A percentile compares a stretch with the other conserved stretches of the same genome.
phyloP scores from a whole-genome alignment of 495 filamentous ascomycete genomes.

The Xylaria intraflava region DNA sequence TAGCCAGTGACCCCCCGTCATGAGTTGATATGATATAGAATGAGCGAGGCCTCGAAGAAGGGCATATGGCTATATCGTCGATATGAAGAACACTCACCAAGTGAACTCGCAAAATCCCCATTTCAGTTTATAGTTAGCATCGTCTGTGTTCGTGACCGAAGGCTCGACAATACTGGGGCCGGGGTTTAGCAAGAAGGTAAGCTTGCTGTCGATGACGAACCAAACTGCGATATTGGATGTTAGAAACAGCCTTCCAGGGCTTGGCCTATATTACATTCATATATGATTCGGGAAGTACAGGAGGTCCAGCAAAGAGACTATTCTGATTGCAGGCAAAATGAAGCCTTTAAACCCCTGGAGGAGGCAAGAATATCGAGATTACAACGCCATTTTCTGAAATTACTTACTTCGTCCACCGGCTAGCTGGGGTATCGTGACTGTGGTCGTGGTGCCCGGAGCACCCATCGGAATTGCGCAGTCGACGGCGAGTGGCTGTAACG shows the following conservation, averaged over 20 bases:
- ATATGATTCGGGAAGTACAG: not conserved
- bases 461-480: conserved; percentile 61
- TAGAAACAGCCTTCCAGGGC: too few species aligned
- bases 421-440: conserved; percentile 59
- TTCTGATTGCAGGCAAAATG: too few species aligned
- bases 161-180: conserved; percentile 66
- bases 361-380: too few species aligned
- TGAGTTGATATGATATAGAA: not conserved
- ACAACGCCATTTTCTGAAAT: too few species aligned
- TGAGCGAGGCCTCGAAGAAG: too few species aligned
- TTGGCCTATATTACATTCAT: not conserved
- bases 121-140: conserved; percentile 56
- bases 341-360: too few species aligned
- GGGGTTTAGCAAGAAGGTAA: conserved; percentile 67
- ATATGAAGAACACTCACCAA: conserved; percentile 18
- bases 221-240: conserved; percentile 36
- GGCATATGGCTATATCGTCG: not conserved
- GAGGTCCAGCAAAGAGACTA: too few species aligned
- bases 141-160: conserved; percentile 55
- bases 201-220: conserved; percentile 53
- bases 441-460: conserved; percentile 49
- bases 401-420: conserved; percentile 49
- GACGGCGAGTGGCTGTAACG: conserved; percentile 33
- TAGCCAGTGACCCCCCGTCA: not conserved
- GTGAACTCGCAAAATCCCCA: conserved; percentile 76